Evolutionary conservation across 148 eudicot species (phyloP).

Genomic region (Cornus controversa): DNA sequence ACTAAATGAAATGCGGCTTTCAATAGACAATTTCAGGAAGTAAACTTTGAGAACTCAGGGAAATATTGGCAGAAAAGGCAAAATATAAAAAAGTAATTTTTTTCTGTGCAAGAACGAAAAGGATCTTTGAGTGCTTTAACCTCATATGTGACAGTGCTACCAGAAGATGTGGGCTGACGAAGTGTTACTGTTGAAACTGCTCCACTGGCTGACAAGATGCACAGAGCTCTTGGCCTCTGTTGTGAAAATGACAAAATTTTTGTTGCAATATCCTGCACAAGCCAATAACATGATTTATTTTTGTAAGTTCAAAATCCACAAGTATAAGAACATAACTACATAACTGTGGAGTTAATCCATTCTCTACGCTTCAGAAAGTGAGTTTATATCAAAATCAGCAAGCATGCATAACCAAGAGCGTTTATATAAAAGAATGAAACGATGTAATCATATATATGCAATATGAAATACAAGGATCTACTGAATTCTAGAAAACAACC

Average conservation of each 20-base stretch:
- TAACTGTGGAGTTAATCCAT: background rate
- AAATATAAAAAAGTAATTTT: background rate
- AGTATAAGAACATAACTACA: background rate
- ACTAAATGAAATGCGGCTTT: background rate
- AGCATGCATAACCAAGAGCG: background rate
- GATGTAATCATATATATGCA: background rate
- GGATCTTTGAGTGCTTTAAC: conserved; percentile 26
- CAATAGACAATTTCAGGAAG: background rate
- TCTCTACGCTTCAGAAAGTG: background rate
- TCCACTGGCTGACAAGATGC: conserved; percentile 84
- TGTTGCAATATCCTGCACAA: conserved; percentile 69
- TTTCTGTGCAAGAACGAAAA: background rate
- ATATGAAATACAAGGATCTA: background rate
- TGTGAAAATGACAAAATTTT: conserved; percentile 76
- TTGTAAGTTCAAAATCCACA: background rate
- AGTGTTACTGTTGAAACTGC: conserved; percentile 75
- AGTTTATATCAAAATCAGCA: background rate
- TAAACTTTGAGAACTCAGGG: background rate
- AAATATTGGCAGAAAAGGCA: background rate
- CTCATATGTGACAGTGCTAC: conserved; percentile 65
- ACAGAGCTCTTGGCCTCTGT: conserved; percentile 83
- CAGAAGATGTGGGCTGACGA: conserved; percentile 58
- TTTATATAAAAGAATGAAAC: background rate
- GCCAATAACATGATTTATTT: background rate
- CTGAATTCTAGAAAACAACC: background rate